Evolutionary conservation across 2,329 filamentous ascomycete genomes (phyloP), one percentile per base, ranked within the genome.

Genomic region (Claviceps sp.): DNA sequence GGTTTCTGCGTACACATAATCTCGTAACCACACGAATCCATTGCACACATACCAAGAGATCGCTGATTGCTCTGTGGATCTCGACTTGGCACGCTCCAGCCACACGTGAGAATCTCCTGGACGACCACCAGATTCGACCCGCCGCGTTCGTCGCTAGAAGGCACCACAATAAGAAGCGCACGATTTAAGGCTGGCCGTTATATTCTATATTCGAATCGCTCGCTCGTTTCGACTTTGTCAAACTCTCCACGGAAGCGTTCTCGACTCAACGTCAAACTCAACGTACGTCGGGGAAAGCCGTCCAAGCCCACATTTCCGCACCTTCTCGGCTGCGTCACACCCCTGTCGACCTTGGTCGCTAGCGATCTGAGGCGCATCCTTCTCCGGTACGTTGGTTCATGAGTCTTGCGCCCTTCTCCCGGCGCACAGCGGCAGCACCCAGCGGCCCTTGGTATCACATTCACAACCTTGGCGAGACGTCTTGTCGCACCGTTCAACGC

Each of bases 301-400:
- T 37, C 26, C 46, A 52, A 48, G 41, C 51, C 20, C 46, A 48
- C 22, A 42, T 24, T 34, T 24, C 7, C 50, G 37, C 40, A 20
- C 22, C 41, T 47, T 38, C 53, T 52, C 51, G 55, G 52, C 56
- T 58, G 50, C 46, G 50, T 37, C 46, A 30, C 26, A 54, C 53
- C 58, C 58, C 51, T 59, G 58, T 56, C 57, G 54, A 50, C 57
- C 59, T 59, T 59, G 57, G 51, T 55, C 55, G 55, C 57, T 54
- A 55, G 50, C 57, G 50, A 55, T 50, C 53, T 41, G 38, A 55
- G 53, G 48, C 50, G 50, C 40, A 47, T 46, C 53, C 49, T 46
- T 52, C 47, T 50, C 53, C 50, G 53, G 47, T 41, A 52, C n/a
- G 50, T 55, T 52, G 54, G 52, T 52, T 34, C 30, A 11, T 34